Evolutionary conservation across 2,329 filamentous ascomycete genomes (phyloP).

Genomic region (Diatrype stigma): DNA sequence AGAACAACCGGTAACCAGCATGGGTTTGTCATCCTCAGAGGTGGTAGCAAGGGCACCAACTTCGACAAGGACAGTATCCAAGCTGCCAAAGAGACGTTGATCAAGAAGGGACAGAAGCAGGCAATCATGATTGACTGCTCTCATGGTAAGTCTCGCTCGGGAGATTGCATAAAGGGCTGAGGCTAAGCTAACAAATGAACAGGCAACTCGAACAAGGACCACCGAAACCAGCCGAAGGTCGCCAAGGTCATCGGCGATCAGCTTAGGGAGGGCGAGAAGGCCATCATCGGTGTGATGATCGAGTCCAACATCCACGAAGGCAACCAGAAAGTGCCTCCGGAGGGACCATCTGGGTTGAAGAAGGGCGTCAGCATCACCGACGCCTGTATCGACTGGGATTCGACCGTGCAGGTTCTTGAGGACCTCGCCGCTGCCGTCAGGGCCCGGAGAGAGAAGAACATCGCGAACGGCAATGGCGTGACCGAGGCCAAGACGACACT

Average conservation of each 20-base stretch:
- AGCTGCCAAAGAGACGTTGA: constrained; percentile 71
- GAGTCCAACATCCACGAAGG: constrained; percentile 95
- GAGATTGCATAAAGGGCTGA: background rate
- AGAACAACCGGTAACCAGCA: constrained; percentile 92
- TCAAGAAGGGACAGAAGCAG: constrained; percentile 77
- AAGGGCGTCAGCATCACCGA: constrained; percentile 94
- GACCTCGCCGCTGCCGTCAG: constrained; percentile 81
- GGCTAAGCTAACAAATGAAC: constrained; percentile 7
- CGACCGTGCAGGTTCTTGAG: constrained; percentile 75
- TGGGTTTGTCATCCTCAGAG: constrained; percentile 93
- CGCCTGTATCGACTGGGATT: constrained; percentile 92
- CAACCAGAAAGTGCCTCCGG: constrained; percentile 80
- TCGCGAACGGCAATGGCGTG: constrained; percentile 25
- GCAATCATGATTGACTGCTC: constrained; percentile 99
- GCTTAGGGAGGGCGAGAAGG: constrained; percentile 78
- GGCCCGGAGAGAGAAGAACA: constrained; percentile 59
- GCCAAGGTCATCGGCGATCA: constrained; percentile 79
- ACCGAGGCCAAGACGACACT: constrained; percentile 37
- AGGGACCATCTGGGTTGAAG: constrained; percentile 74
- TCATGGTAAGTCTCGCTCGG: constrained; percentile 59
- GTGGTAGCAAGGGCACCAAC: constrained; percentile 89
- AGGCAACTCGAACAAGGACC: constrained; percentile 97
- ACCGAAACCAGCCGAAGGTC: constrained; percentile 94
- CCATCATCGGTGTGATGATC: constrained; percentile 96
- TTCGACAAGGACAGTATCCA: constrained; percentile 83